Percentiles rank a stretch among this genome's conserved stretches.
Evolutionary conservation across 2,329 filamentous ascomycete genomes (phyloP).

Genomic region (Cladobotryum mycophilum): DNA sequence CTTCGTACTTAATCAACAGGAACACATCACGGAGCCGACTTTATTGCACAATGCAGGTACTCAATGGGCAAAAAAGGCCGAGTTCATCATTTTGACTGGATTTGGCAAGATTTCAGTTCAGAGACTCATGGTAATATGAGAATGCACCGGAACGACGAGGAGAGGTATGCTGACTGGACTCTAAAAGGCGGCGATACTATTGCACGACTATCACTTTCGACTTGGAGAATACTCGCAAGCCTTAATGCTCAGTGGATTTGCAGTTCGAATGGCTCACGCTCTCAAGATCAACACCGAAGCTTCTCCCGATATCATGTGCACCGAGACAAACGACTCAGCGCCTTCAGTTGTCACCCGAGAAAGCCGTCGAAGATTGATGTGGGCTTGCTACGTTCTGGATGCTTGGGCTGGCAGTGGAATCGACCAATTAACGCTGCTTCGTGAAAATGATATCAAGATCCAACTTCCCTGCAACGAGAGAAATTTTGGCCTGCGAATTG

Average conservation of each 20-base stretch:
- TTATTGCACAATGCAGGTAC: conserved; percentile 30
- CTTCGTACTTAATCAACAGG: conserved; percentile 27
- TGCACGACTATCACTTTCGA: conserved; percentile 36
- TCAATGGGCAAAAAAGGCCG: conserved; percentile 32
- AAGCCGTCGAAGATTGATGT: conserved; percentile 35
- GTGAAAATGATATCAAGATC: conserved; percentile 36
- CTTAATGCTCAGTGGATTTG: conserved; percentile 35
- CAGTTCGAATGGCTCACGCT: conserved; percentile 37
- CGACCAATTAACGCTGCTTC: conserved; percentile 33
- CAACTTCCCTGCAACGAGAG: conserved; percentile 35
- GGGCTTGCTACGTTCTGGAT: conserved; percentile 37
- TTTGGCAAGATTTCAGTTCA: conserved; percentile 35
- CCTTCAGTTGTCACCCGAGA: conserved; percentile 33
- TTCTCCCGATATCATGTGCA: conserved; percentile 32
- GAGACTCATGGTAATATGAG: conserved; percentile 29
- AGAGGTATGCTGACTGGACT: background rate
- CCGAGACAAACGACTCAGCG: conserved; percentile 23
- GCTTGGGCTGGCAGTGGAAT: conserved; percentile 35
- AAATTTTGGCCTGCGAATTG: conserved; percentile 36
- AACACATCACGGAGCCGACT: conserved; percentile 22
- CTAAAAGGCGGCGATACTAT: conserved; percentile 30
- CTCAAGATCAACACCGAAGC: conserved; percentile 34
- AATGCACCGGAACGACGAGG: background rate
- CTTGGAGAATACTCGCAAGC: conserved; percentile 34
- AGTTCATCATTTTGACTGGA: conserved; percentile 29